Base-by-base conservation (phyloP, 345 rosid genomes). In the Hypericum androsaemum region DNA sequence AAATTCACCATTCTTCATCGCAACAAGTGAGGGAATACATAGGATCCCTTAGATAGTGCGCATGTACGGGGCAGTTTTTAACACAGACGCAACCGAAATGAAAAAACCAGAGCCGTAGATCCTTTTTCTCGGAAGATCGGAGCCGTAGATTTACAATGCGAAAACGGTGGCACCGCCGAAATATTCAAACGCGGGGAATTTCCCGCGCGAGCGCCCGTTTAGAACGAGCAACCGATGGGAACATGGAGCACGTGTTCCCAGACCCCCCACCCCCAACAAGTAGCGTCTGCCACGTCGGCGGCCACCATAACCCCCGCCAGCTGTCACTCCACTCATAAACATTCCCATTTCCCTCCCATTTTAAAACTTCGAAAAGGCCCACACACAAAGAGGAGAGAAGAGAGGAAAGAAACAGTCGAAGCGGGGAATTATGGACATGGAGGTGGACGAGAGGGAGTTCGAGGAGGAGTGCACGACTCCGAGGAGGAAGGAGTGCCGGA, bases 381-480 rank as follows among this genome's bases (percentile, higher is more conserved):
- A 22, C 32, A 22, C 32, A 22, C 32, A 22, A 4, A 22, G 32
- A 22, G 32, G 32, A 22, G 32, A 22, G 32, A 22, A 22, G 4
- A 22, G 32, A n/a, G n/a, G n/a, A n/a, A n/a, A n/a, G n/a, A n/a
- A n/a, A n/a, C n/a, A n/a, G n/a, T n/a, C n/a, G n/a, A 22, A 22
- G 32, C 32, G 32, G 32, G 4, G n/a, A n/a, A n/a, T n/a, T n/a
- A n/a, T n/a, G 49, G 56, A 15, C 32, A 73, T 69, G 74, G 76
- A 65, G 59, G 44, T n/a, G 8, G 10, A 41, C 44, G 58, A 39
- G 46, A 65, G 42, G 32, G 32, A 22, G 32, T 22, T 22, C 32
- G 32, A 22, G 42, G 86, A 79, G 55, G 86, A 60, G 0, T 86
- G 88, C 52, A 53, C 62, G 50, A 87, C 94, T 12, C 96, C 96